These are phyloP conservation scores for Scalesia atractyloides DNA, from an alignment of 129 eudicot species.

Conservation along the genomic window DNA sequence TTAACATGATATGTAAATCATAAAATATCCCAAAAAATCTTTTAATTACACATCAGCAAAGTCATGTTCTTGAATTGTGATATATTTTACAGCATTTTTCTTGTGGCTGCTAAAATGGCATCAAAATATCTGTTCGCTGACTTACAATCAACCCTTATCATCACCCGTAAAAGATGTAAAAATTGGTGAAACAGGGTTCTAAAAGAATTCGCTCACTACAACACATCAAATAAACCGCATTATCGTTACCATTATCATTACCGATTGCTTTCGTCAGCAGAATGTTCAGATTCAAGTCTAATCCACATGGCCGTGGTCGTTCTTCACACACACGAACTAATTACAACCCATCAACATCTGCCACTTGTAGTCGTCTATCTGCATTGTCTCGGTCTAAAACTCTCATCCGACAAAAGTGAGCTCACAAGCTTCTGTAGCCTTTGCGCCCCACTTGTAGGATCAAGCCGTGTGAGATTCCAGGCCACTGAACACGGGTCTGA, in stretches of 20 bases:
- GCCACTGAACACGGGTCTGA: constrained; percentile 56
- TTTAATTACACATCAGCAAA: not conserved
- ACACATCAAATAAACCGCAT: not conserved
- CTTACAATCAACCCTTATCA: constrained; percentile 20
- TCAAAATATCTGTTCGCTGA: not conserved
- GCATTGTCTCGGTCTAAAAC: constrained; percentile 52
- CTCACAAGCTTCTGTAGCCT: constrained; percentile 46
- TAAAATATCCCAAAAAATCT: no score
- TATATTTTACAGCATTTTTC: constrained; percentile 29
- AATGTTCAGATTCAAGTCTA: constrained; percentile 10
- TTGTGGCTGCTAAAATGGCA: constrained; percentile 1
- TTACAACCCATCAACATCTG: constrained; percentile 20
- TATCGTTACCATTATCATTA: no score
- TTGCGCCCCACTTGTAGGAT: constrained; percentile 53
- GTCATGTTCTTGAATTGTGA: not conserved
- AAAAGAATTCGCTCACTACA: constrained; percentile 22
- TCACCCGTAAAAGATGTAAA: constrained; percentile 21
- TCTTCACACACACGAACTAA: constrained; percentile 16
- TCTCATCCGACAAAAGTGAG: constrained; percentile 42
- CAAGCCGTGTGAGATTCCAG: constrained; percentile 38
- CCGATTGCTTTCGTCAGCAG: no score
- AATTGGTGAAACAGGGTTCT: constrained; percentile 32
- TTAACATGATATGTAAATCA: no score
- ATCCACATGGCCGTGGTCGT: constrained; percentile 10
- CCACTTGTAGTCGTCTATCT: constrained; percentile 31